phyloP scores from a whole-genome alignment of 164 flowering plant species.

The Sedum album region DNA sequence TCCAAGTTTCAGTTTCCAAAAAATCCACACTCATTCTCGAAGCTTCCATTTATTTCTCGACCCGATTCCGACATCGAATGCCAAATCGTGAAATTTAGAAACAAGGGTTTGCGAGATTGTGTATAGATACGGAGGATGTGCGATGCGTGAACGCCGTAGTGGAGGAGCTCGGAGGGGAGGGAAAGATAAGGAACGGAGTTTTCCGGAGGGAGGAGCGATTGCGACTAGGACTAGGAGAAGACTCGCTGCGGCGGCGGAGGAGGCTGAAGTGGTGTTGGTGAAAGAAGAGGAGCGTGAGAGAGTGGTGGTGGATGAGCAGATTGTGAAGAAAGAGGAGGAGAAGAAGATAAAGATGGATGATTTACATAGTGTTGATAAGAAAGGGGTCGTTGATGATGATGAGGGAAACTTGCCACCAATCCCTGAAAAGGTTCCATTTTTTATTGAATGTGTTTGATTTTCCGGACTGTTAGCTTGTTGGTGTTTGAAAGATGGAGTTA shows the following conservation, averaged over 20 bases:
- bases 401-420: conserved; percentile 31
- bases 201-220: conserved; percentile 30
- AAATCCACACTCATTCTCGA: neutral
- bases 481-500: too few relatives aligned
- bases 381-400: conserved; percentile 30
- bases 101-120: neutral
- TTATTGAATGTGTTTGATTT: neutral
- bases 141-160: conserved; percentile 44
- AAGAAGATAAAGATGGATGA: conserved; percentile 30
- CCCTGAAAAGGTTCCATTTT: conserved; percentile 29
- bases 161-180: conserved; percentile 40
- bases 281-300: conserved; percentile 9
- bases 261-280: conserved; percentile 12
- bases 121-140: conserved; percentile 28
- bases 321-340: conserved; percentile 13
- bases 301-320: conserved; percentile 12
- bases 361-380: conserved; percentile 22
- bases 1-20: neutral
- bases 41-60: neutral
- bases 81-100: neutral
- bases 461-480: neutral
- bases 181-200: neutral
- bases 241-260: conserved; percentile 26
- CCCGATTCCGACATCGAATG: neutral
- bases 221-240: conserved; percentile 41